Base-by-base conservation (phyloP, 2,329 filamentous ascomycete genomes). In the Diaporthe vexans region DNA sequence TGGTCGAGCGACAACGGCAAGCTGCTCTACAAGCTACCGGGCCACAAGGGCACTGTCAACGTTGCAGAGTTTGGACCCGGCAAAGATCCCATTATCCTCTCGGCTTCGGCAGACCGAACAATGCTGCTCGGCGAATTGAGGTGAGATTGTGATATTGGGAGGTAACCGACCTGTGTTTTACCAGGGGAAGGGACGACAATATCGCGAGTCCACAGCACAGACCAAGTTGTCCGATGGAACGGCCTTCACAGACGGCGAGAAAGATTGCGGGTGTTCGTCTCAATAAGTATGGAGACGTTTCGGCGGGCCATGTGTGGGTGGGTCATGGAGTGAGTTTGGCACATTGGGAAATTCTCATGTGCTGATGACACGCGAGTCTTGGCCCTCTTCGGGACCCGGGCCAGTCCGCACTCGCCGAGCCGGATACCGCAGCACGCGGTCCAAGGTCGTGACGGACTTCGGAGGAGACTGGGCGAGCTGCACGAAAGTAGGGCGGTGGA, bases 11-110 rank as follows among this genome's bases (percentile, higher is more conserved):
- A 94, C 81, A 94, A 90, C n/a, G 95, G 94, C 74, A 98, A 97
- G 86, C 87, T 99, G 79, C 83, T 97, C 77, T 97, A 98, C 85
- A 98, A 98, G 85, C 88, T 99, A 70, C 97, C 97, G 0, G 97
- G 97, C 0, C 97, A 99, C 83, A 97, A 95, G 84, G 97, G 96
- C 46, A 94, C 94, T 0, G 97, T 98, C 69, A 99, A 98, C 82
- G 95, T 96, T 82, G 96, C 96, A 72, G 93, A 97, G 78, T 97
- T 99, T 81, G 93, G 94, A 65, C 95, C 96, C 6, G 90, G 90
- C 52, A 91, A 93, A 75, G 95, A 98, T 79, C 95, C 95, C 26
- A 94, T 98, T 76, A 90, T 98, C 82, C 89, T 97, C 57, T 97
- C 95, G 72, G 94, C 92, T 37, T 97, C 95, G 11, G 97, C 95